Evolutionary conservation across 768 basidiomycete species (phyloP).

Genomic region (Mycena venus): DNA sequence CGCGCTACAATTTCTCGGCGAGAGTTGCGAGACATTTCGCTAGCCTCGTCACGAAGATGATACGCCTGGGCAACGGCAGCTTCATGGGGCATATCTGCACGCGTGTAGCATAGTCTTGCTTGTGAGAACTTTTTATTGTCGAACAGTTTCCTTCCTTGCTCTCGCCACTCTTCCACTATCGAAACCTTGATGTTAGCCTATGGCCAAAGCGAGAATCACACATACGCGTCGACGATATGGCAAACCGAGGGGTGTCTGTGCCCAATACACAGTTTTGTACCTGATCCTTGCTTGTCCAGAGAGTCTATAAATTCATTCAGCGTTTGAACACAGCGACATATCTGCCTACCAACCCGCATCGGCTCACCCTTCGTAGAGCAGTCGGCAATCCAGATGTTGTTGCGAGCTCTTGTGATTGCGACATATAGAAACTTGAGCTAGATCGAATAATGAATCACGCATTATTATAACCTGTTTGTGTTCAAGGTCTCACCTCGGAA

Average conservation of each 20-base stretch:
- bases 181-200: not conserved
- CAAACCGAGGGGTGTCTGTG: slow-evolving; percentile 65
- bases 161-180: slow-evolving; percentile 50
- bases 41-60: slow-evolving; percentile 65
- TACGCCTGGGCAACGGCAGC: slow-evolving; percentile 65
- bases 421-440: slow-evolving; percentile 81
- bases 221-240: slow-evolving; percentile 60
- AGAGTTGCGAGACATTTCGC: slow-evolving; percentile 41
- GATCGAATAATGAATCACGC: not conserved
- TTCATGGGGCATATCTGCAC: slow-evolving; percentile 59
- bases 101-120: slow-evolving; percentile 67
- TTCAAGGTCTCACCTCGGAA: slow-evolving; percentile 63
- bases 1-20: slow-evolving; percentile 41
- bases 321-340: not conserved
- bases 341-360: slow-evolving; percentile 60
- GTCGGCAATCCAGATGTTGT: slow-evolving; percentile 80
- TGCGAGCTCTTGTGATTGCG: slow-evolving; percentile 77
- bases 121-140: slow-evolving; percentile 61
- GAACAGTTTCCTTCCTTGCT: slow-evolving; percentile 50
- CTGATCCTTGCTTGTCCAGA: slow-evolving; percentile 63
- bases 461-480: not conserved
- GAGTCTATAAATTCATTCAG: slow-evolving; percentile 51
- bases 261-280: slow-evolving; percentile 63
- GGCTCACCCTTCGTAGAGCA: slow-evolving; percentile 67
- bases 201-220: not conserved